A percentile compares a stretch with the other conserved stretches of the same genome.
Conservation (phyloP, 768 basidiomycete species). For the Amanita muscaria region DNA sequence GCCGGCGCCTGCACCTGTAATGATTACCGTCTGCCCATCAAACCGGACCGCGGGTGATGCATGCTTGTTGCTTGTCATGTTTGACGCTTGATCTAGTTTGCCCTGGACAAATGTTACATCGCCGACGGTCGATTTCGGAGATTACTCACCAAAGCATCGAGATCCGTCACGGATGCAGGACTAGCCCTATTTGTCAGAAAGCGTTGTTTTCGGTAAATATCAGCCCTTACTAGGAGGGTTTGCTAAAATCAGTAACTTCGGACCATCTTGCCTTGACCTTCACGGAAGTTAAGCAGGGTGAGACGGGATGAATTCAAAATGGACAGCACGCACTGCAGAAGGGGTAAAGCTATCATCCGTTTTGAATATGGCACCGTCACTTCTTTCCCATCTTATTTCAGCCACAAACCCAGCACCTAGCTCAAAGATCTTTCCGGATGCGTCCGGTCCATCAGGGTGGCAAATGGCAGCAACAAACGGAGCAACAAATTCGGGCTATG, state of each 20-base stretch:
- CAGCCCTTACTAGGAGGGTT: conserved; percentile 54
- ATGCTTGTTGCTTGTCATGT: conserved; percentile 60
- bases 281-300: not conserved
- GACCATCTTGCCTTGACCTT: conserved; percentile 81
- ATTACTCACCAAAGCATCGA: conserved; percentile 44
- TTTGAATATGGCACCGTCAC: conserved; percentile 81
- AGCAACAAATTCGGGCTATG: conserved; percentile 82
- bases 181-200: conserved; percentile 27
- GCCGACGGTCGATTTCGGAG: not conserved
- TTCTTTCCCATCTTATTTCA: conserved; percentile 90
- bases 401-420: conserved; percentile 89
- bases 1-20: conserved; percentile 93
- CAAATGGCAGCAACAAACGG: conserved; percentile 86
- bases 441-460: conserved; percentile 76
- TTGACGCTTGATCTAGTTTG: conserved; percentile 56
- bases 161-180: conserved; percentile 55
- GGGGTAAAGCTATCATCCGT: conserved; percentile 89
- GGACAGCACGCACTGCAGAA: conserved; percentile 55
- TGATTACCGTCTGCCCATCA: conserved; percentile 83
- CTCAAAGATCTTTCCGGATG: conserved; percentile 80
- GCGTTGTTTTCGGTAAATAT: not conserved
- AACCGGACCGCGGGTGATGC: conserved; percentile 65
- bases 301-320: not conserved
- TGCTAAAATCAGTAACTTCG: conserved; percentile 72
- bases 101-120: conserved; percentile 22